Conservation (phyloP, 169 alveolate species). For the Babesia sp. region DNA sequence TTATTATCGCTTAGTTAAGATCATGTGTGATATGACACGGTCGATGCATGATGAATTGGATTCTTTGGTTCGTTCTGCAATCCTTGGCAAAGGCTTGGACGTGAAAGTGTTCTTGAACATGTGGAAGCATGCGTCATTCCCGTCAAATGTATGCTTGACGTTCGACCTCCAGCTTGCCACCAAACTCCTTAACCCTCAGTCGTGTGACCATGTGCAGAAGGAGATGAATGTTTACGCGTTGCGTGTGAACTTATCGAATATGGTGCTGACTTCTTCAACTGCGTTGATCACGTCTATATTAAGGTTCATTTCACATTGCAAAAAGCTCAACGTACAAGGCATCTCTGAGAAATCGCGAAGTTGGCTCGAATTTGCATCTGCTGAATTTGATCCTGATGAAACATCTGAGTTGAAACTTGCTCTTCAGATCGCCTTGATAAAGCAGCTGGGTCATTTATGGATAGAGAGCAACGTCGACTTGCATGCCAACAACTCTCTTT, state of each 20-base stretch:
- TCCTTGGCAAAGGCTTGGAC: not conserved
- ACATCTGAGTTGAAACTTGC: slow-evolving; percentile 18
- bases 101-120: not conserved
- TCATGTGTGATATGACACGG: slow-evolving; percentile 15
- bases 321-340: not conserved
- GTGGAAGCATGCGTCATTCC: slow-evolving; percentile 32
- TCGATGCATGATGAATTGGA: slow-evolving; percentile 16
- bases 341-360: slow-evolving; percentile 13
- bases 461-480: not conserved
- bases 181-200: slow-evolving; percentile 22
- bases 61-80: not conserved
- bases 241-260: slow-evolving; percentile 27
- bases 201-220: slow-evolving; percentile 15
- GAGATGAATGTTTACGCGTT: slow-evolving; percentile 18
- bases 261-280: slow-evolving; percentile 32
- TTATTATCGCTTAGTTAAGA: slow-evolving; percentile 15
- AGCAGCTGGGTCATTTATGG: slow-evolving; percentile 32
- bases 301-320: slow-evolving; percentile 35
- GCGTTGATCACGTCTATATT: slow-evolving; percentile 17
- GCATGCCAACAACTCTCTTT: slow-evolving; percentile 23
- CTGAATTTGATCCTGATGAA: slow-evolving; percentile 47
- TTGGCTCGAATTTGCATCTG: slow-evolving; percentile 48
- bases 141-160: slow-evolving; percentile 10
- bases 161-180: slow-evolving; percentile 27
- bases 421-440: slow-evolving; percentile 27